Evolutionary conservation across 2,329 filamentous ascomycete species (phyloP).

Genomic region (Colletotrichum euphorbiae): DNA sequence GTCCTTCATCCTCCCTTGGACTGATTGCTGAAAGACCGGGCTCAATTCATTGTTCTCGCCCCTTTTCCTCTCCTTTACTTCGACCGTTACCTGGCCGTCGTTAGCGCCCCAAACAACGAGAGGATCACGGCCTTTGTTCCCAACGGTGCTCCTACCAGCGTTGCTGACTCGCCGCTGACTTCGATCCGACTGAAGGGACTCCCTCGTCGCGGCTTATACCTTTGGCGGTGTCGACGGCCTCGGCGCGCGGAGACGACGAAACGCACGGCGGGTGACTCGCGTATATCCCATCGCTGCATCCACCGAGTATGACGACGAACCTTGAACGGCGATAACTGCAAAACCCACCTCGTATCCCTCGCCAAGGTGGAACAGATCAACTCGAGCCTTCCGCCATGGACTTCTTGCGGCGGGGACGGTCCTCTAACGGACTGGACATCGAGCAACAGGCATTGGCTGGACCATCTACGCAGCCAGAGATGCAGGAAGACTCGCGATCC

Average conservation of each 20-base stretch:
- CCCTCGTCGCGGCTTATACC: constrained; percentile 1
- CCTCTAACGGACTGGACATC: constrained; percentile 8
- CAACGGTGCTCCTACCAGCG: neutral
- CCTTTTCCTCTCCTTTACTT: neutral
- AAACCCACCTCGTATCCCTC: neutral
- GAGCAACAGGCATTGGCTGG: constrained; percentile 34
- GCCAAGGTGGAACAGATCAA: neutral
- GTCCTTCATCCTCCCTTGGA: neutral
- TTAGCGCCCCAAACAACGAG: constrained; percentile 4
- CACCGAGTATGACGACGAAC: constrained; percentile 25
- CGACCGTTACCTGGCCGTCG: constrained; percentile 11
- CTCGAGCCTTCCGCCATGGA: constrained; percentile 21
- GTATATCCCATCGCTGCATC: neutral
- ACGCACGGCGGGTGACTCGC: constrained; percentile 15
- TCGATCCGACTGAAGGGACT: neutral
- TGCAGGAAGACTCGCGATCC: constrained; percentile 29
- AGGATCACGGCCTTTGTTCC: constrained; percentile 19
- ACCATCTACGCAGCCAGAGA: constrained; percentile 33
- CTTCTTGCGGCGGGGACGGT: constrained; percentile 31
- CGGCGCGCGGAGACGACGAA: constrained; percentile 14
- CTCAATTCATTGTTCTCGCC: constrained; percentile 5
- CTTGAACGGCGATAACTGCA: constrained; percentile 15
- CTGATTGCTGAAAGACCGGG: neutral
- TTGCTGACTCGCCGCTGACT: constrained; percentile 18
- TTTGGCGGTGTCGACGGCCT: constrained; percentile 16